A percentile compares a stretch with the other conserved stretches of the same genome.
Conservation (phyloP, 208 protist genomes). For the Trypanosoma avium region DNA sequence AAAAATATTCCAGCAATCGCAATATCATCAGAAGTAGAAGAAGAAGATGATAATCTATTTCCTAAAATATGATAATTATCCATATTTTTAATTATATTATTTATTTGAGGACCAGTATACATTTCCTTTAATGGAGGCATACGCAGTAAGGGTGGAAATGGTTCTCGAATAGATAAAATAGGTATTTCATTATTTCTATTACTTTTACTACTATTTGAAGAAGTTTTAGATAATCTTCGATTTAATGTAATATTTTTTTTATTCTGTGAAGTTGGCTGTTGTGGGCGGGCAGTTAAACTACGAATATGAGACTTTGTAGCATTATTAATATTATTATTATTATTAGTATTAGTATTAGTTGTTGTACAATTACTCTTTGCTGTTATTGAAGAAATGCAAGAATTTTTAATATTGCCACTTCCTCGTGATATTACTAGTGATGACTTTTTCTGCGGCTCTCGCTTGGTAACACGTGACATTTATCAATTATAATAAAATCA, state of each 20-base stretch:
- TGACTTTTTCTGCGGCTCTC: slow-evolving; percentile 8
- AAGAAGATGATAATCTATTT: background rate
- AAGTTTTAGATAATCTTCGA: too few relatives aligned
- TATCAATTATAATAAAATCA: too few relatives aligned
- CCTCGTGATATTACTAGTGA: too few relatives aligned
- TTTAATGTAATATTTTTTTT: background rate
- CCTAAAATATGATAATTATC: background rate
- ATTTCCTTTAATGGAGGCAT: slow-evolving; percentile 7
- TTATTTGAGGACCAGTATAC: background rate
- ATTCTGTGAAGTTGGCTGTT: background rate
- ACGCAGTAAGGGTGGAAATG: slow-evolving; percentile 9
- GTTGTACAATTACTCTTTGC: too few relatives aligned
- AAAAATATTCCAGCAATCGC: slow-evolving; percentile 14
- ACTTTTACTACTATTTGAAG: background rate
- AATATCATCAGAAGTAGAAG: background rate
- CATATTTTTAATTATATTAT: background rate
- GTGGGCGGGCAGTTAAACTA: too few relatives aligned
- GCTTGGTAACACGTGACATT: background rate
- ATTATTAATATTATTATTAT: too few relatives aligned
- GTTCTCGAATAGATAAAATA: background rate
- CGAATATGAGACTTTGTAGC: too few relatives aligned
- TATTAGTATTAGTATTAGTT: too few relatives aligned
- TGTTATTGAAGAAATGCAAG: too few relatives aligned
- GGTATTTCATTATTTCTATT: background rate
- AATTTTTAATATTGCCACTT: too few relatives aligned